Conservation (phyloP, 768 basidiomycete species). For the Rhizopogon rudus region DNA sequence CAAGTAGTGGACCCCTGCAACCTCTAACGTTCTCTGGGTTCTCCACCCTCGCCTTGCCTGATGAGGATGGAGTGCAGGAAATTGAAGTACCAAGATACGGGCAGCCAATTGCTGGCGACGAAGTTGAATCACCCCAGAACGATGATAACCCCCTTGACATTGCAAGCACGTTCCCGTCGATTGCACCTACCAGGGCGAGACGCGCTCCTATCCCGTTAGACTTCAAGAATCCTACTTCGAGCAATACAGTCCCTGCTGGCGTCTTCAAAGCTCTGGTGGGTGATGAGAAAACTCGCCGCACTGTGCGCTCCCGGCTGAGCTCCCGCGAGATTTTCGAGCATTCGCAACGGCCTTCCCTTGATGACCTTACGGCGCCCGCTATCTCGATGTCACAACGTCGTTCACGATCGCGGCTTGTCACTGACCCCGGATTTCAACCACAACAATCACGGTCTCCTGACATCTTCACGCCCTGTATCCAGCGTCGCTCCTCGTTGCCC, state of each 20-base stretch:
- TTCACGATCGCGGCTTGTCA: slow-evolving; percentile 50
- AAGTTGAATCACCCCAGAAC: slow-evolving; percentile 8
- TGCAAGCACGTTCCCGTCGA: slow-evolving; percentile 6
- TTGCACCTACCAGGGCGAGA: slow-evolving; percentile 35
- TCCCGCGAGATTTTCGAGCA: slow-evolving; percentile 74
- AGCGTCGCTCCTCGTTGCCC: slow-evolving; percentile 55
- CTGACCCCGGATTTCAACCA: slow-evolving; percentile 47
- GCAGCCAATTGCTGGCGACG: slow-evolving; percentile 5
- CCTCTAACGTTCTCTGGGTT: slow-evolving; percentile 69
- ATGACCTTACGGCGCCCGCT: slow-evolving; percentile 63
- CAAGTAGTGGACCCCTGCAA: slow-evolving; percentile 19
- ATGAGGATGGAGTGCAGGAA: slow-evolving; percentile 7
- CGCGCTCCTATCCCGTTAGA: slow-evolving; percentile 78
- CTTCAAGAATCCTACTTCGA: slow-evolving; percentile 60
- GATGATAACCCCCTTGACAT: slow-evolving; percentile 9
- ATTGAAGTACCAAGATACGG: slow-evolving; percentile 4
- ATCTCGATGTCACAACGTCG: slow-evolving; percentile 61
- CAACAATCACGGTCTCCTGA: slow-evolving; percentile 29
- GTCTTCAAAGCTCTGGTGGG: slow-evolving; percentile 74
- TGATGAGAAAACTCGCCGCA: slow-evolving; percentile 65
- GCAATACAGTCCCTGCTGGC: slow-evolving; percentile 80
- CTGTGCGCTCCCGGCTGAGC: slow-evolving; percentile 71
- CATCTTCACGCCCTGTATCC: slow-evolving; percentile 37
- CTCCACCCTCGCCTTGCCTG: slow-evolving; percentile 32
- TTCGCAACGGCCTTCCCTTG: slow-evolving; percentile 65